Conservation (phyloP, 2,329 filamentous ascomycete species). For the Hymenoscyphus scutula region DNA sequence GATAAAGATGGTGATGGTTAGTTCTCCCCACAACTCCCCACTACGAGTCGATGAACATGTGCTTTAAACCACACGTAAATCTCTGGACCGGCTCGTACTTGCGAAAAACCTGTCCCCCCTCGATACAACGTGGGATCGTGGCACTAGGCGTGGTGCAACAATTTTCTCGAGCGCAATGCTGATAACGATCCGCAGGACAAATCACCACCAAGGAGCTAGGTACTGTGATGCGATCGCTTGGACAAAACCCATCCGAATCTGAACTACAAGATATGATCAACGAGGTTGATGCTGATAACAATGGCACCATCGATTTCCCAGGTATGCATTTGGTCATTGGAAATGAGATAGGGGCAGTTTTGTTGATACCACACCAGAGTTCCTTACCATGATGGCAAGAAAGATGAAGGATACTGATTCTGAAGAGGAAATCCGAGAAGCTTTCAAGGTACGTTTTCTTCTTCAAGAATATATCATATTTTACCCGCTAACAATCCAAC, state of each 20-base stretch:
- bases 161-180: conserved; percentile 17
- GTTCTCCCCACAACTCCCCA: conserved; percentile 40
- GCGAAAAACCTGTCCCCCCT: neutral
- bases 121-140: conserved; percentile 9
- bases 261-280: conserved; percentile 94
- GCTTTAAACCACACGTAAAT: neutral
- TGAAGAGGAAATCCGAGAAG: conserved; percentile 86
- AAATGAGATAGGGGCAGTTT: neutral
- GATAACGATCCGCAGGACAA: conserved; percentile 58
- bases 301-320: conserved; percentile 88
- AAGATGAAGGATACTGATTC: conserved; percentile 95
- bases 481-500: conserved; percentile 17
- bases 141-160: neutral
- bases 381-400: conserved; percentile 89
- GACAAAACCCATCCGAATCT: conserved; percentile 86
- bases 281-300: conserved; percentile 89
- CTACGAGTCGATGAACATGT: neutral
- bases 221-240: conserved; percentile 86
- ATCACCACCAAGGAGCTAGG: conserved; percentile 90
- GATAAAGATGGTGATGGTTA: conserved; percentile 91
- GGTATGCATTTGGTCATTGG: conserved; percentile 53
- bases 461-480: conserved; percentile 3
- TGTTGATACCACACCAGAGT: conserved; percentile 56
- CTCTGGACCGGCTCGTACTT: neutral
- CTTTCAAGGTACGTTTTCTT: conserved; percentile 70